Percentiles rank a stretch among this genome's conserved stretches.
Conservation (phyloP, 176 grass and related monocot species). For the Triticum aestivum region IWGSC_CS_RefSeq_v2.1 NC_057807.1:501519244-501519743, state of each 20-base stretch:
- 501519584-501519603: conserved; percentile 50
- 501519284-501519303: not conserved
- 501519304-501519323: conserved; percentile 62
- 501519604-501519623: conserved; percentile 67
- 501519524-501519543: not conserved
- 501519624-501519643: conserved; percentile 61
- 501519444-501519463: conserved; percentile 84
- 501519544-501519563: conserved; percentile 40
- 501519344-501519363: not conserved
- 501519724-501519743: conserved; percentile 81
- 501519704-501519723: conserved; percentile 50
- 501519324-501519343: not conserved
- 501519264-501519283: no score
- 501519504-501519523: conserved; percentile 29
- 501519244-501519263: no score
- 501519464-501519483: conserved; percentile 93
- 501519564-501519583: conserved; percentile 68
- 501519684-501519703: conserved; percentile 44
- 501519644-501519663: conserved; percentile 47
- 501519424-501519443: conserved; percentile 66
- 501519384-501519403: conserved; percentile 54
- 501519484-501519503: conserved; percentile 68
- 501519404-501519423: conserved; percentile 70
- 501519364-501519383: conserved; percentile 64
- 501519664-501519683: conserved; percentile 44